Evolutionary conservation across 805 yeast genomes (phyloP).

Genomic region (Spathaspora sp.): DNA sequence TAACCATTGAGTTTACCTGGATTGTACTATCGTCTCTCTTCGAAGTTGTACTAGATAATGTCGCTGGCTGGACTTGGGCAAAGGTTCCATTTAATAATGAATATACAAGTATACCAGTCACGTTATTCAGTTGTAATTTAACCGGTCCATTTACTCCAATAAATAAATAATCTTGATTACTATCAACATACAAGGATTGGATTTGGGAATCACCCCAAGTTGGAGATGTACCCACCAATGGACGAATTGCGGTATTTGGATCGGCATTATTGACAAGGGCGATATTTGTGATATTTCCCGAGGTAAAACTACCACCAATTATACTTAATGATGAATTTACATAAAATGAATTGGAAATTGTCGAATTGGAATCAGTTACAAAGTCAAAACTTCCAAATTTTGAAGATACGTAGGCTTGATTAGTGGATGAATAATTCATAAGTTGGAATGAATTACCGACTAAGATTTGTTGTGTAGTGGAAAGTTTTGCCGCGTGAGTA

Average conservation of each 20-base stretch:
- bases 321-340: slow-evolving; percentile 49
- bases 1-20: slow-evolving; percentile 31
- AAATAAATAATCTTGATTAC: slow-evolving; percentile 30
- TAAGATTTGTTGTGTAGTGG: slow-evolving; percentile 26
- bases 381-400: slow-evolving; percentile 15
- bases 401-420: slow-evolving; percentile 22
- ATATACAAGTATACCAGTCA: slow-evolving; percentile 51
- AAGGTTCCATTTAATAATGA: slow-evolving; percentile 42
- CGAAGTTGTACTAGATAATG: slow-evolving; percentile 35
- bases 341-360: slow-evolving; percentile 33
- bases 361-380: slow-evolving; percentile 12
- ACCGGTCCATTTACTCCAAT: slow-evolving; percentile 45
- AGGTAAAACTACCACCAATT: slow-evolving; percentile 58
- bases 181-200: slow-evolving; percentile 33
- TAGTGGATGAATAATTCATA: slow-evolving; percentile 25
- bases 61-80: slow-evolving; percentile 47
- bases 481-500: slow-evolving; percentile 20
- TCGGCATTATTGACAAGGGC: slow-evolving; percentile 23
- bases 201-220: slow-evolving; percentile 23
- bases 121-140: slow-evolving; percentile 9
- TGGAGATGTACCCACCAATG: slow-evolving; percentile 18
- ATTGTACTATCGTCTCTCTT: slow-evolving; percentile 36
- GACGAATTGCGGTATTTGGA: slow-evolving; percentile 11
- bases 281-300: slow-evolving; percentile 17
- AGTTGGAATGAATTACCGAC: slow-evolving; percentile 31